A percentile compares a stretch with the other conserved stretches of the same genome.
phyloP scores from a whole-genome alignment of 768 basidiomycete genomes.

The Pholiota molesta region DNA sequence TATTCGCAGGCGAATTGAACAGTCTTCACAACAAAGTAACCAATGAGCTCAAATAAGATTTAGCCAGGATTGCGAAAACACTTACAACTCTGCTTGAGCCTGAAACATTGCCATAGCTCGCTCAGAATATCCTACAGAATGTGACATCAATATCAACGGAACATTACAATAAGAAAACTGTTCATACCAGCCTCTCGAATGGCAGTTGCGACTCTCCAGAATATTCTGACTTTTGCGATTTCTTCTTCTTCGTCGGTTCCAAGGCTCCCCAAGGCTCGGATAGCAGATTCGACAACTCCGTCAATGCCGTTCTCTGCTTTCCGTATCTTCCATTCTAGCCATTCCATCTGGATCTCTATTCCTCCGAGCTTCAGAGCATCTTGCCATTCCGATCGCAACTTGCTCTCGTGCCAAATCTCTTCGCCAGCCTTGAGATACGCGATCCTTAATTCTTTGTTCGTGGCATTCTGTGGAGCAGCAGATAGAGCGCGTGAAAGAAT shows the following conservation, averaged over 20 bases:
- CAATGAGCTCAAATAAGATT: background rate
- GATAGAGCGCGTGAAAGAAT: constrained; percentile 66
- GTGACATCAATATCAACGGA: constrained; percentile 8
- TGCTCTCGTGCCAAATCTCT: constrained; percentile 64
- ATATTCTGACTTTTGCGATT: constrained; percentile 55
- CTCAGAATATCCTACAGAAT: constrained; percentile 64
- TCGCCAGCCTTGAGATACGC: constrained; percentile 74
- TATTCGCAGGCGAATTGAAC: constrained; percentile 55
- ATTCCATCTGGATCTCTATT: constrained; percentile 72
- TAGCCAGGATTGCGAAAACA: background rate
- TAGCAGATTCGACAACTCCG: constrained; percentile 54
- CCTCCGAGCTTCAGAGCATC: constrained; percentile 53
- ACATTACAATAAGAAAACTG: background rate
- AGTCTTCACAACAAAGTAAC: constrained; percentile 41
- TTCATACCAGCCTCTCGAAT: constrained; percentile 66
- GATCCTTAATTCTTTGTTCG: constrained; percentile 55
- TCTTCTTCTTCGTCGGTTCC: constrained; percentile 47
- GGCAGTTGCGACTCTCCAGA: constrained; percentile 71
- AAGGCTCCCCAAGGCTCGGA: constrained; percentile 47
- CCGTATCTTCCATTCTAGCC: constrained; percentile 77
- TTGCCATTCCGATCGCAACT: constrained; percentile 66
- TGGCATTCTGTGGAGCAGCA: constrained; percentile 52
- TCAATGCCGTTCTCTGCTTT: constrained; percentile 49
- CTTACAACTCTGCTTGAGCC: constrained; percentile 83
- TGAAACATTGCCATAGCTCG: constrained; percentile 80